Evolutionary conservation across 441 rosid genomes (phyloP).

Genomic region (Adansonia gregorii): DNA sequence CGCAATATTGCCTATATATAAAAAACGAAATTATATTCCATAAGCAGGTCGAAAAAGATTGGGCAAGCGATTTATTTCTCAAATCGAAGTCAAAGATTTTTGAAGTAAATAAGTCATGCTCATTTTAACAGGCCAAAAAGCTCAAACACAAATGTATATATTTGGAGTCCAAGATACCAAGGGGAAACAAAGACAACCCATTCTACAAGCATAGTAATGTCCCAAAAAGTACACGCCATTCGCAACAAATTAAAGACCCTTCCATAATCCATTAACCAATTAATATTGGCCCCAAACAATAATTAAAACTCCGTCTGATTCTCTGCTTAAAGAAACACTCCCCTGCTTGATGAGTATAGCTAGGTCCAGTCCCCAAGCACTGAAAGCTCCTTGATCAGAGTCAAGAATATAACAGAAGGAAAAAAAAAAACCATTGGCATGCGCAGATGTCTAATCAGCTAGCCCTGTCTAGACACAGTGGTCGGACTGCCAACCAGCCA

Average conservation of each 20-base stretch:
- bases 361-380: neutral
- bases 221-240: neutral
- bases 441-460: neutral
- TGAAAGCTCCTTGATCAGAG: neutral
- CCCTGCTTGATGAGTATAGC: slow-evolving; percentile 7
- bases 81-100: neutral
- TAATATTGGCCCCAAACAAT: neutral
- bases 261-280: slow-evolving; percentile 3
- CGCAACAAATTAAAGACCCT: neutral
- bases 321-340: neutral
- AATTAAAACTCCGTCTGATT: slow-evolving; percentile 8
- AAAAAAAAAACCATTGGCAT: neutral
- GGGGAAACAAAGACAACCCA: slow-evolving; percentile 7
- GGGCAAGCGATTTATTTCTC: neutral
- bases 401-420: neutral
- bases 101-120: neutral
- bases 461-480: slow-evolving; percentile 13
- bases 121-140: too few relatives aligned
- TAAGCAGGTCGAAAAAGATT: neutral
- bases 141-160: too few relatives aligned
- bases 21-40: neutral
- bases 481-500: neutral
- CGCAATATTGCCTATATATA: neutral
- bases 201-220: neutral
- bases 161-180: neutral